A percentile compares a stretch with the other conserved stretches of the same genome.
These are phyloP conservation scores for Ascosphaera apis DNA, from an alignment of 2,329 filamentous ascomycete genomes.

Conservation along the genomic window DNA sequence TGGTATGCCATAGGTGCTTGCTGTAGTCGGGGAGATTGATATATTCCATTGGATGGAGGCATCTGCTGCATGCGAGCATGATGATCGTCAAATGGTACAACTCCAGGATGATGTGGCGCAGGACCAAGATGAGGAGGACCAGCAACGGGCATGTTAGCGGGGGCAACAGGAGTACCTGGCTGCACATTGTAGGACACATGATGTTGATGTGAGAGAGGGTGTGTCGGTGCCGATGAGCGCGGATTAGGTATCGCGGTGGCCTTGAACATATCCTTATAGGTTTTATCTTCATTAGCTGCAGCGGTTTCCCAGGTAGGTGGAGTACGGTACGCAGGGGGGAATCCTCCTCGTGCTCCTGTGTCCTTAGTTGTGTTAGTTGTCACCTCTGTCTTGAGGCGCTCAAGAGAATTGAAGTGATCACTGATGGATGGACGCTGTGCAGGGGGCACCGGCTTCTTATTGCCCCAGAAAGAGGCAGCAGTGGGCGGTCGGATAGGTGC, in stretches of 20 bases:
- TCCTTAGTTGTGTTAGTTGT: slow-evolving; percentile 31
- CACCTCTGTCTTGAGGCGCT: slow-evolving; percentile 46
- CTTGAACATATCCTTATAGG: slow-evolving; percentile 63
- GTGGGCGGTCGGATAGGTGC: too few relatives aligned
- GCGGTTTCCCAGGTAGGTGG: slow-evolving; percentile 60
- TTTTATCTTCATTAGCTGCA: slow-evolving; percentile 49
- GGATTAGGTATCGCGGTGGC: slow-evolving; percentile 41
- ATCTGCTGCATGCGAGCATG: slow-evolving; percentile 76
- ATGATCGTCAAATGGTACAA: slow-evolving; percentile 50
- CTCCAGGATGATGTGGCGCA: slow-evolving; percentile 46
- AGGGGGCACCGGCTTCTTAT: slow-evolving; percentile 45
- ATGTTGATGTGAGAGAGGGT: slow-evolving; percentile 58
- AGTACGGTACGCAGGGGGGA: slow-evolving; percentile 67
- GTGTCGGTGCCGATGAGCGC: slow-evolving; percentile 33
- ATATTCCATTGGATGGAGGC: slow-evolving; percentile 60
- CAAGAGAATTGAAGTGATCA: slow-evolving; percentile 37
- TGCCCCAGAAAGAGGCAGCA: slow-evolving; percentile 46
- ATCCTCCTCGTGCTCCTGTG: slow-evolving; percentile 56
- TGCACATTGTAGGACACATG: slow-evolving; percentile 68
- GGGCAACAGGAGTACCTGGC: slow-evolving; percentile 44
- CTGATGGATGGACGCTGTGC: slow-evolving; percentile 30
- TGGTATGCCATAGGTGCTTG: slow-evolving; percentile 44
- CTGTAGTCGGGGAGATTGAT: slow-evolving; percentile 59
- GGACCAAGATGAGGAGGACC: slow-evolving; percentile 55
- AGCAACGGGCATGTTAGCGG: slow-evolving; percentile 41